Conservation (phyloP, 2,329 filamentous ascomycete species). For the Mariannaea sp. region DNA sequence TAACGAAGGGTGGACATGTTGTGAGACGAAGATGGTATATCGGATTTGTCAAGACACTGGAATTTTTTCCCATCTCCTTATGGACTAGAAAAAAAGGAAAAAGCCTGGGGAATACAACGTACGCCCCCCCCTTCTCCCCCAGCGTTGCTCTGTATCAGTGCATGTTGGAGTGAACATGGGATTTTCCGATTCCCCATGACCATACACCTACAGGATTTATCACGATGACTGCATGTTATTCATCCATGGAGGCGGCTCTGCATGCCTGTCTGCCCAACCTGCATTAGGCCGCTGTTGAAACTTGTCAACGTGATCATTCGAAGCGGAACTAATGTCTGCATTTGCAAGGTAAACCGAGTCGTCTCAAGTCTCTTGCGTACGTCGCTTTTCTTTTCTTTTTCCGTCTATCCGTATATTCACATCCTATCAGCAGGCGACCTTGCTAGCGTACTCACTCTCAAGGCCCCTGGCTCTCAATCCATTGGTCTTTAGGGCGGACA, state of each 20-base stretch:
- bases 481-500: constrained; percentile 6
- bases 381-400: constrained; percentile 1
- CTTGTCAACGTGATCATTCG: neutral
- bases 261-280: neutral
- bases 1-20: too few relatives aligned
- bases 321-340: constrained; percentile 7
- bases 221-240: neutral
- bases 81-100: neutral
- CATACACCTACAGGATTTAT: too few relatives aligned
- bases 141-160: too few relatives aligned
- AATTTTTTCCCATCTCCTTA: neutral
- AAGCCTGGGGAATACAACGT: too few relatives aligned
- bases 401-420: neutral
- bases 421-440: constrained; percentile 7
- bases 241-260: neutral
- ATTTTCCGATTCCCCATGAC: constrained; percentile 11
- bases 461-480: neutral
- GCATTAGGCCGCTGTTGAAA: neutral
- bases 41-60: neutral
- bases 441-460: constrained; percentile 10
- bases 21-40: too few relatives aligned
- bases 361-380: neutral
- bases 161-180: constrained; percentile 10
- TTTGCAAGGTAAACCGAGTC: neutral
- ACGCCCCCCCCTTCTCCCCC: too few relatives aligned